A percentile compares a stretch with the other conserved stretches of the same genome.
phyloP scores from a whole-genome alignment of 441 rosid genomes.

The Manihot esculenta region DNA sequence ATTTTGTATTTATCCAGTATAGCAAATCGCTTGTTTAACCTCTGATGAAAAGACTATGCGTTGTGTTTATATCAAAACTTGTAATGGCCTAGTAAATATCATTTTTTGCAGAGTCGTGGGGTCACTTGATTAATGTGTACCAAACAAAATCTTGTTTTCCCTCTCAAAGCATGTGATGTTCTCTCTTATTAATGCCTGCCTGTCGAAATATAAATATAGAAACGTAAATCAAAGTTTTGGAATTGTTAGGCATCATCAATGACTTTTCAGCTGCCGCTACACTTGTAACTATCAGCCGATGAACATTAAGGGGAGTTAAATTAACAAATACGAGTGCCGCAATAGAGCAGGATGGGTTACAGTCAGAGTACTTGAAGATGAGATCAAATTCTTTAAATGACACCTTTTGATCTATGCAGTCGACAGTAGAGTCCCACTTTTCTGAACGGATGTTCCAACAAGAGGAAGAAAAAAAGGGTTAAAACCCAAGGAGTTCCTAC shows the following conservation, averaged over 20 bases:
- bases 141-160: not conserved
- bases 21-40: not conserved
- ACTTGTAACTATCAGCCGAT: conserved; percentile 78
- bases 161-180: not conserved
- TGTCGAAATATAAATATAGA: not conserved
- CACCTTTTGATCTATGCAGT: conserved; percentile 32
- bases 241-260: conserved; percentile 62
- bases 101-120: no score
- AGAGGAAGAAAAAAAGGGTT: conserved; percentile 55
- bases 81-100: not conserved
- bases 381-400: conserved; percentile 61
- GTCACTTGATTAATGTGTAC: no score
- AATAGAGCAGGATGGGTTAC: conserved; percentile 88
- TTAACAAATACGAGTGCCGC: conserved; percentile 65
- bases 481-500: conserved; percentile 49
- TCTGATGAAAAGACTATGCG: not conserved
- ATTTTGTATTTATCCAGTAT: not conserved
- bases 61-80: not conserved
- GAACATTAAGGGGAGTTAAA: conserved; percentile 68
- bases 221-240: not conserved
- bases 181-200: not conserved
- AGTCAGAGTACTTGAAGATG: conserved; percentile 71
- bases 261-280: conserved; percentile 76
- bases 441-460: conserved; percentile 58
- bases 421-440: conserved; percentile 40